Evolutionary conservation across 176 grass and related monocot genomes (phyloP), one percentile per base, ranked within the genome.

Genomic region (Echinochloa phyllopogon): DNA sequence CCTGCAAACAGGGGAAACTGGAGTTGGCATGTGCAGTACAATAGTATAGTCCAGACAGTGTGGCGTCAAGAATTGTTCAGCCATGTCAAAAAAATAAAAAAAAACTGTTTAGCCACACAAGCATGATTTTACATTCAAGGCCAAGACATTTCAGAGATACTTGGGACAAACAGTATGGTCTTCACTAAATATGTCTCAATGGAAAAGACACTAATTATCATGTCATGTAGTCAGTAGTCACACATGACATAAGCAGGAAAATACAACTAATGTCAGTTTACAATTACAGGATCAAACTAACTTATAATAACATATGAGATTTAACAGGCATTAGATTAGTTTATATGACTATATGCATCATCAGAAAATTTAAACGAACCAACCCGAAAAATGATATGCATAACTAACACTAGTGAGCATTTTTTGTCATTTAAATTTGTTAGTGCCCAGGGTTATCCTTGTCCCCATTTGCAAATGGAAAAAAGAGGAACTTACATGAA

Each of bases 1-100:
- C 86, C 94, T 97, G 85, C 73, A 88, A 75, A 92, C 64, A 59
- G 50, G 51, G 18, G 27, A 6, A 79, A 72, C 16, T 17, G 11
- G 18, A 74, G 58, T 87, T 79, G 7, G 25, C 10, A 51, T 69
- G 6, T 2, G 11, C 27, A 65, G 48, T 2, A 66, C 21, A 73
- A 21, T 40, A 44, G 42, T 44, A 44, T 82, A 43, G 77, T 77
- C 44, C 44, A 72, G 47, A 53, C 57, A 72, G 68, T 51, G 21
- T 53, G 29, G 15, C 55, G 24, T 84, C 48, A 80, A 71, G 51
- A 82, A 79, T 25, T 29, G 29, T 40, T 80, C 16, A 73, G 56
- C 24, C n/a, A 73, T 33, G 29, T 33, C 29, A 33, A 33, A 33
- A 33, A 33, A 33, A n/a, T n/a, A n/a, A 33, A 33, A 33, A 2